Percentiles rank a stretch among this genome's conserved stretches.
phyloP scores from a whole-genome alignment of 306 rosid species.

The Oxytropis ochrocephala region DNA sequence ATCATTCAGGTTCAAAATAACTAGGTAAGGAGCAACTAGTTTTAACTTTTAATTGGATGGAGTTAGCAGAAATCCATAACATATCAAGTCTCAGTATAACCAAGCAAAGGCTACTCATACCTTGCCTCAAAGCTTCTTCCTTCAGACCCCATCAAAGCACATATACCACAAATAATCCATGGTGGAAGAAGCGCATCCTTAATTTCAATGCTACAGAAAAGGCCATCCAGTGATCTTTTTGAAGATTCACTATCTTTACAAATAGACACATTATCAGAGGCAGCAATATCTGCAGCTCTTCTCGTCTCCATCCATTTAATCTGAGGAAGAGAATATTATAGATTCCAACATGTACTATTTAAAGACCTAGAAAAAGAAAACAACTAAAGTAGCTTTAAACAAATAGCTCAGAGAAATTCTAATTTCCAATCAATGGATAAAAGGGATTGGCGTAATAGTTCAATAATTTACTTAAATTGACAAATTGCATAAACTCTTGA shows the following conservation, averaged over 20 bases:
- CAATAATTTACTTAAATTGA: slow-evolving; percentile 4
- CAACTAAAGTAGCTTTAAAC: background rate
- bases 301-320: slow-evolving; percentile 72
- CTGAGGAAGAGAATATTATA: slow-evolving; percentile 28
- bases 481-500: background rate
- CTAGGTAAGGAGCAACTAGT: background rate
- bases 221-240: slow-evolving; percentile 30
- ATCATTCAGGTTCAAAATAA: slow-evolving; percentile 10
- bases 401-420: background rate
- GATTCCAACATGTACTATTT: slow-evolving; percentile 2
- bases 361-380: slow-evolving; percentile 4
- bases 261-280: slow-evolving; percentile 30
- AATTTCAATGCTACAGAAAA: slow-evolving; percentile 67
- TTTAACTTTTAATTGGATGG: background rate
- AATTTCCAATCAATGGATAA: background rate
- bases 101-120: slow-evolving; percentile 37
- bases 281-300: slow-evolving; percentile 49
- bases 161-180: slow-evolving; percentile 62
- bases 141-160: slow-evolving; percentile 58
- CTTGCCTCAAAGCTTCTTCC: slow-evolving; percentile 85
- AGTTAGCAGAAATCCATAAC: background rate
- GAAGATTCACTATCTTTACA: slow-evolving; percentile 40
- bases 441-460: slow-evolving; percentile 19
- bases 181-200: slow-evolving; percentile 80
- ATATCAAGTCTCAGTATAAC: background rate